Evolutionary conservation across 2,329 filamentous ascomycete species (phyloP).

Genomic region (Chaetomiaceae sp.): DNA sequence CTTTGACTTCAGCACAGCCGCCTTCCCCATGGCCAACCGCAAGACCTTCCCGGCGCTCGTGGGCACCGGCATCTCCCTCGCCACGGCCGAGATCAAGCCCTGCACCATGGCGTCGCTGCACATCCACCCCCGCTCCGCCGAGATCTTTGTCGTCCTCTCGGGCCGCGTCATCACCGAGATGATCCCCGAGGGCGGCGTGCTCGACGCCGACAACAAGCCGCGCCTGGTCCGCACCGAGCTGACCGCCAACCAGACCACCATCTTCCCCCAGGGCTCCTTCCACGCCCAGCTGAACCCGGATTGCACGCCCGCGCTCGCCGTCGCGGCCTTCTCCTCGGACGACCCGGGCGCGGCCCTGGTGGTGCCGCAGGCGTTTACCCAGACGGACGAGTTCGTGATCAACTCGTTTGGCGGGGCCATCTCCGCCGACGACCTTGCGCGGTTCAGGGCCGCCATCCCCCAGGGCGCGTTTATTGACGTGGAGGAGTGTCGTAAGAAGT

Average conservation of each 20-base stretch:
- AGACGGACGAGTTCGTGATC: background rate
- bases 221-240: slow-evolving; percentile 6
- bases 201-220: background rate
- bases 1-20: background rate
- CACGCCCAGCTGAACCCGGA: slow-evolving; percentile 5
- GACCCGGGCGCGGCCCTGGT: slow-evolving; percentile 2
- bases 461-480: background rate
- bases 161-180: background rate
- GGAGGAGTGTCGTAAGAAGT: background rate
- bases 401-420: background rate
- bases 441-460: background rate
- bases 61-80: background rate
- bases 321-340: background rate
- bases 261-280: slow-evolving; percentile 5
- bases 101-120: slow-evolving; percentile 6
- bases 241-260: slow-evolving; percentile 1
- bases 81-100: background rate
- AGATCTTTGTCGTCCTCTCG: slow-evolving; percentile 4
- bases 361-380: background rate
- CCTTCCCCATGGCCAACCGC: slow-evolving; percentile 1
- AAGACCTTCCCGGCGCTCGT: slow-evolving; percentile 2
- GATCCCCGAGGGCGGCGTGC: slow-evolving; percentile 5
- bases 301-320: background rate
- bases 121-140: slow-evolving; percentile 6
- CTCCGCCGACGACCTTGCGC: background rate